These are phyloP conservation scores for Amborella trichopoda DNA, from an alignment of 164 flowering plant species.

Conservation along the genomic window DNA sequence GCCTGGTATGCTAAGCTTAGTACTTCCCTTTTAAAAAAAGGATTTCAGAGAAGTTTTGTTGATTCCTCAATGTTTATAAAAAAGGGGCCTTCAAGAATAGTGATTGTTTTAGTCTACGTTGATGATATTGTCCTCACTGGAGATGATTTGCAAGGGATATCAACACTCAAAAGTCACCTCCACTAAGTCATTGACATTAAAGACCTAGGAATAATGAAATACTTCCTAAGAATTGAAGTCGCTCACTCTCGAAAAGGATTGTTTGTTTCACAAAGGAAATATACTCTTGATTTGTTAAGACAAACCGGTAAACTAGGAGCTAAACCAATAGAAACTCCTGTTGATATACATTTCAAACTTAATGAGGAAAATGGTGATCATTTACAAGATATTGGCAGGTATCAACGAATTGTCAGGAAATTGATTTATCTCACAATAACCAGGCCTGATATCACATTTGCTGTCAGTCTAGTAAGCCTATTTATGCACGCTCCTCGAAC, in stretches of 20 bases:
- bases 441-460: neutral
- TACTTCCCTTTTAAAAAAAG: neutral
- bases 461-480: neutral
- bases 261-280: neutral
- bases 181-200: neutral
- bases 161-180: neutral
- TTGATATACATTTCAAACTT: neutral
- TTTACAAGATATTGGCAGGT: neutral
- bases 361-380: neutral
- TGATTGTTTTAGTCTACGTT: neutral
- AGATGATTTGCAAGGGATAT: neutral
- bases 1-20: neutral
- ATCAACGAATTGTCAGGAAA: neutral
- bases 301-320: neutral
- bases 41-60: neutral
- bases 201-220: neutral
- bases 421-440: neutral
- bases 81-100: neutral
- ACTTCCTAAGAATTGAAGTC: neutral
- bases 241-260: neutral
- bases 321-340: neutral
- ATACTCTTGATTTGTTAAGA: neutral
- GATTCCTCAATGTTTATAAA: neutral
- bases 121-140: neutral
- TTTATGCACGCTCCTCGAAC: neutral